Base-by-base conservation (phyloP, 176 grass and related monocot species). In the Cenchrus fungigraminus region DNA sequence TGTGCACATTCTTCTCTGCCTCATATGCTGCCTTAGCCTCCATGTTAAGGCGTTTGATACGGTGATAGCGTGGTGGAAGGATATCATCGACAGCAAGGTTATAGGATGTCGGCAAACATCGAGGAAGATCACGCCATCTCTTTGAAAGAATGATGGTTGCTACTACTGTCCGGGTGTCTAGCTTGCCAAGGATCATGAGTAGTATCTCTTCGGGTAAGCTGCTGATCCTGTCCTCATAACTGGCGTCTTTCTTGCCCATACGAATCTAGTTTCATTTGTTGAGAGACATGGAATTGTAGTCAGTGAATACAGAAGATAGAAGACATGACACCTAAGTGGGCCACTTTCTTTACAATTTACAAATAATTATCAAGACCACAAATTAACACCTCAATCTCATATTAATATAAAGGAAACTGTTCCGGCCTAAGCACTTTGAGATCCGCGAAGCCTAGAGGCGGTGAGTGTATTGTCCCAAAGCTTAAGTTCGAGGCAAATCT, bases 121-220 rank as follows among this genome's bases (percentile, higher is more conserved):
- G 28, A 76, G 86, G 86, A 76, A 82, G 86, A 76, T 49, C 16
- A 6, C 20, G 79, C 86, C 71, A 82, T 59, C 19, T 12, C 63
- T 82, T 80, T 0, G 77, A 74, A 44, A 86, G 84, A 66, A 65
- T 31, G 51, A 6, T 65, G 45, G 68, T 80, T 25, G 68, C 53
- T 13, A 73, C 19, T 64, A 56, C 44, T 72, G 76, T 29, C 9
- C 20, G 13, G 6, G 45, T 5, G 14, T 65, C 84, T 8, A 86
- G 57, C 68, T 86, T 80, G 19, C 12, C 67, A 44, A 73, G 1
- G 13, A 80, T 80, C 46, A 65, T 17, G 76, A 65, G 43, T 11
- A 80, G 77, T 20, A 80, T 53, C 56, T 86, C 84, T 0, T 86
- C 57, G 0, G 76, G 84, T 9, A 79, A 54, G 56, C 13, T 73